Percentiles rank a stretch among this genome's conserved stretches.
Conservation (phyloP, 768 basidiomycete species). For the Calocera cornea region DNA sequence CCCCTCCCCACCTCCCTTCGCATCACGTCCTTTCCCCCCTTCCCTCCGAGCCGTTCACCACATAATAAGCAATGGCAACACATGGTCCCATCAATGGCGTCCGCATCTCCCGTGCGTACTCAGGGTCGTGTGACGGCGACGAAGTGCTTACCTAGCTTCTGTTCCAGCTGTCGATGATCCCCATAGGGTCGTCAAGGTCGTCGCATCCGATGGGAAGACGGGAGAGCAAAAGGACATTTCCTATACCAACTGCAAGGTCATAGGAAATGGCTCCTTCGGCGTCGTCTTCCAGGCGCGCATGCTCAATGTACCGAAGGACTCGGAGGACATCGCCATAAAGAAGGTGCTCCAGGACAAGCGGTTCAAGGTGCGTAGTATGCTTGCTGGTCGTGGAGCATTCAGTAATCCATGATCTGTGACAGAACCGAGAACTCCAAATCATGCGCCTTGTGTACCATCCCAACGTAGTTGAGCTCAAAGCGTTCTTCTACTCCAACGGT, state of each 20-base stretch:
- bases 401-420: conserved; percentile 7
- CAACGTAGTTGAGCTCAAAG: conserved; percentile 93
- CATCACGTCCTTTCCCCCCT: neutral
- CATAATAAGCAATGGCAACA: conserved; percentile 11
- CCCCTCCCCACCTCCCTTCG: neutral
- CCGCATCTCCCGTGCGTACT: conserved; percentile 65
- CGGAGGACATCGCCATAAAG: conserved; percentile 96
- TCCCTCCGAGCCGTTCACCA: neutral
- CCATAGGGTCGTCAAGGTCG: conserved; percentile 87
- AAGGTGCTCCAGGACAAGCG: conserved; percentile 99
- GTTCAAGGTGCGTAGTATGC: conserved; percentile 72
- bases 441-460: conserved; percentile 95
- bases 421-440: conserved; percentile 99
- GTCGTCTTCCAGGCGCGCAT: conserved; percentile 96
- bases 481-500: conserved; percentile 98
- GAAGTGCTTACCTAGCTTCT: conserved; percentile 1
- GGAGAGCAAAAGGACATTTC: conserved; percentile 76
- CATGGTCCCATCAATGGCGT: conserved; percentile 71
- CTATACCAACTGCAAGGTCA: conserved; percentile 96
- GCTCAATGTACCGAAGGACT: conserved; percentile 45
- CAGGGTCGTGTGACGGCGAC: neutral
- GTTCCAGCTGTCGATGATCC: conserved; percentile 59
- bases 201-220: conserved; percentile 87
- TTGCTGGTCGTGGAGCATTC: neutral
- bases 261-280: conserved; percentile 97